phyloP scores from a whole-genome alignment of 306 rosid genomes.

The Mucuna pruriens region DNA sequence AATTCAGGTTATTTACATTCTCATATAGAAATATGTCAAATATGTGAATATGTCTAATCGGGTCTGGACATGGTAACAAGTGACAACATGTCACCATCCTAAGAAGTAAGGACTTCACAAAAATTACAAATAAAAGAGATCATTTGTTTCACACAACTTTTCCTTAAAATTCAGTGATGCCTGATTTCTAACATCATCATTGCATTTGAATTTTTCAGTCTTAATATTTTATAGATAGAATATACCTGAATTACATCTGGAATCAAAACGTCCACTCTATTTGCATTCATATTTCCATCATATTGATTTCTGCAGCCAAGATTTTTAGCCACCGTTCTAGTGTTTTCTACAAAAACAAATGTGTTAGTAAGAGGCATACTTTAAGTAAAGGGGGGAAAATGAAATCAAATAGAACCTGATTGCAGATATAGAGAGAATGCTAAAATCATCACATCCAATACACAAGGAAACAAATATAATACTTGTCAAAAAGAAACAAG shows the following conservation, averaged over 20 bases:
- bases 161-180: conserved; percentile 10
- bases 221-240: not conserved
- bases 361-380: conserved; percentile 16
- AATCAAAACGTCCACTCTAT: conserved; percentile 82
- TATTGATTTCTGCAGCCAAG: conserved; percentile 73
- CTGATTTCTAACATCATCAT: conserved; percentile 15
- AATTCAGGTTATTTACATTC: not conserved
- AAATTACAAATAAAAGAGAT: not conserved
- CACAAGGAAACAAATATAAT: not conserved
- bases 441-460: conserved; percentile 5
- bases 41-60: conserved; percentile 14
- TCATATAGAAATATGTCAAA: conserved; percentile 11
- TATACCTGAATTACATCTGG: conserved; percentile 96
- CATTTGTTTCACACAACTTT: conserved; percentile 28
- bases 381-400: not conserved
- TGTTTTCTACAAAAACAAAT: conserved; percentile 70
- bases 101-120: not conserved
- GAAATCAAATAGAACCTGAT: conserved; percentile 29
- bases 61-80: conserved; percentile 3
- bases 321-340: conserved; percentile 85
- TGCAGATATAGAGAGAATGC: not conserved
- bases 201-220: conserved; percentile 22
- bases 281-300: conserved; percentile 48
- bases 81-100: conserved; percentile 8
- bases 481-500: conserved; percentile 9